Conservation (phyloP, 2,329 filamentous ascomycete genomes). For the Bipolaris sorokiniana region DNA sequence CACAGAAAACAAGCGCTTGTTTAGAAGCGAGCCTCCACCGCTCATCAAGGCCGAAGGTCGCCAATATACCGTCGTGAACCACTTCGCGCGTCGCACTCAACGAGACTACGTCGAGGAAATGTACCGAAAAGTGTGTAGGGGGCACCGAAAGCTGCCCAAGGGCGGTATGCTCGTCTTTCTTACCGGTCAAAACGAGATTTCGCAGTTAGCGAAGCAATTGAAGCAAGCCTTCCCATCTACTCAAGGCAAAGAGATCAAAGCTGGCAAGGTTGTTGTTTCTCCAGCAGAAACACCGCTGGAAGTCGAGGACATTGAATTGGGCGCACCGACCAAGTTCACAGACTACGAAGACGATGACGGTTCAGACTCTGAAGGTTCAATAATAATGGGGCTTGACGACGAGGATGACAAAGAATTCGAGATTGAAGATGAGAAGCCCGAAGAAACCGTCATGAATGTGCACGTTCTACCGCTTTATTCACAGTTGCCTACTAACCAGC, state of each 20-base stretch:
- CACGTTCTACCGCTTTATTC: conserved; percentile 95
- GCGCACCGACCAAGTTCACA: conserved; percentile 48
- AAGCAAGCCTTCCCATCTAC: conserved; percentile 68
- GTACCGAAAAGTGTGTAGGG: conserved; percentile 83
- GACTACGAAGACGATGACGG: conserved; percentile 54
- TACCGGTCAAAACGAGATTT: conserved; percentile 92
- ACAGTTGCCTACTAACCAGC: conserved; percentile 85
- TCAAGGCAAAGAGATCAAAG: conserved; percentile 56
- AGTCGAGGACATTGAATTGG: conserved; percentile 85
- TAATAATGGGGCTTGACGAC: conserved; percentile 65
- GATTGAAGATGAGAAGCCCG: conserved; percentile 67
- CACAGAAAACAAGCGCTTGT: conserved; percentile 80
- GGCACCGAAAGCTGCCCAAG: conserved; percentile 86
- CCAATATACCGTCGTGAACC: conserved; percentile 86
- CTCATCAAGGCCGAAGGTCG: conserved; percentile 89
- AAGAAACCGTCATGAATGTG: conserved; percentile 68
- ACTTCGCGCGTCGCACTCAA: conserved; percentile 83
- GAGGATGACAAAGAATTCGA: conserved; percentile 70
- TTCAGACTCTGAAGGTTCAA: conserved; percentile 62
- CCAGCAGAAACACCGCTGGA: conserved; percentile 80
- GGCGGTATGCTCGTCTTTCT: conserved; percentile 94
- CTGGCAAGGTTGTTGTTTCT: conserved; percentile 74
- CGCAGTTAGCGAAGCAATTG: conserved; percentile 78
- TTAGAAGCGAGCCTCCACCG: conserved; percentile 74
- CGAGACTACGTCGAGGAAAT: conserved; percentile 90